phyloP scores from a whole-genome alignment of 2,329 filamentous ascomycete genomes.

The Tolypocladium guangdongense region DNA sequence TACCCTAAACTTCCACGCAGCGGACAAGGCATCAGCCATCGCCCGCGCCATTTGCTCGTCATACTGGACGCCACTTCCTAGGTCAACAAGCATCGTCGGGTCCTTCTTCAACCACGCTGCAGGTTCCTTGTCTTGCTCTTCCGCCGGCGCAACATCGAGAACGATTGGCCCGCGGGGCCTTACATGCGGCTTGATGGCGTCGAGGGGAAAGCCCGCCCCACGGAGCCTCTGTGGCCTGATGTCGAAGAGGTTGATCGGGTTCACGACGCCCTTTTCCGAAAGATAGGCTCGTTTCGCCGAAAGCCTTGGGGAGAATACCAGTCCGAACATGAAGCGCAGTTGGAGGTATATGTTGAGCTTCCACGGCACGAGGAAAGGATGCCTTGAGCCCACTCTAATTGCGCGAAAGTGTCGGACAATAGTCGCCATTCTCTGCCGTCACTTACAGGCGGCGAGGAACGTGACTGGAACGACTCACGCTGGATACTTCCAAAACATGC shows the following conservation, averaged over 20 bases:
- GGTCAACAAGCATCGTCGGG: slow-evolving; percentile 35
- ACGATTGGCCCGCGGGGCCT: slow-evolving; percentile 32
- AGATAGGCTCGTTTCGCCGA: slow-evolving; percentile 21
- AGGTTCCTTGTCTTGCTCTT: slow-evolving; percentile 30
- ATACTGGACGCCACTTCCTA: slow-evolving; percentile 28
- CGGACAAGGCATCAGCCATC: slow-evolving; percentile 15
- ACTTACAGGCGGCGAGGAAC: neutral
- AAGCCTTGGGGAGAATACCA: slow-evolving; percentile 3
- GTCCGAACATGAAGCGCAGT: slow-evolving; percentile 9
- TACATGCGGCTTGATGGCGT: slow-evolving; percentile 22
- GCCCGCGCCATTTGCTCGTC: slow-evolving; percentile 9
- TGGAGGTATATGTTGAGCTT: slow-evolving; percentile 22
- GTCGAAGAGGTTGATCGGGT: slow-evolving; percentile 10
- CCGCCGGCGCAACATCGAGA: slow-evolving; percentile 21
- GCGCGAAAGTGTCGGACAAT: neutral
- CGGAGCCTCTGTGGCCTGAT: slow-evolving; percentile 12
- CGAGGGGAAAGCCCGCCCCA: slow-evolving; percentile 20
- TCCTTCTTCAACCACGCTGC: slow-evolving; percentile 27
- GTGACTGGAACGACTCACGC: slow-evolving; percentile 17
- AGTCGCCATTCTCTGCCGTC: neutral
- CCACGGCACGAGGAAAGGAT: slow-evolving; percentile 33
- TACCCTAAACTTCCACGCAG: no score
- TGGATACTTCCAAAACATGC: slow-evolving; percentile 27
- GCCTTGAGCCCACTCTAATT: slow-evolving; percentile 22
- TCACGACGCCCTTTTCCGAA: slow-evolving; percentile 10